Evolutionary conservation across 2,329 filamentous ascomycete genomes (phyloP).

Genomic region (Cryoendolithus antarcticus): DNA sequence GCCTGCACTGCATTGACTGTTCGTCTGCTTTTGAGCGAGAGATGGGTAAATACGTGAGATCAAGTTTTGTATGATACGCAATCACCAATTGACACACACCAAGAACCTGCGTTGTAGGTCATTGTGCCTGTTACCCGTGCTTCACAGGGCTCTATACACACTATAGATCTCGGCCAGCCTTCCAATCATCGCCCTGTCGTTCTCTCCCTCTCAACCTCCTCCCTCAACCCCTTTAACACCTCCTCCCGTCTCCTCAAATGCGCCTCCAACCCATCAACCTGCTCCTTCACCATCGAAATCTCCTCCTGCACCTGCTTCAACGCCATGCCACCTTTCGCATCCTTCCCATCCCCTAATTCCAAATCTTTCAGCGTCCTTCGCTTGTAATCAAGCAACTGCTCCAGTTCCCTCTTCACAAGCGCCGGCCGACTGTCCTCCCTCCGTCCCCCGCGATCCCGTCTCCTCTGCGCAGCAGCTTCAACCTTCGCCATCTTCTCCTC

Average conservation of each 20-base stretch:
- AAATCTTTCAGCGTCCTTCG: slow-evolving; percentile 62
- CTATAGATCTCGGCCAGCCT: no score
- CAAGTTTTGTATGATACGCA: no score
- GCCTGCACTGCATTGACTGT: no score
- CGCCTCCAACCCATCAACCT: slow-evolving; percentile 77
- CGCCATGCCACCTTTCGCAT: slow-evolving; percentile 53
- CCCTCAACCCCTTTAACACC: slow-evolving; percentile 61
- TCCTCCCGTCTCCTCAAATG: slow-evolving; percentile 69
- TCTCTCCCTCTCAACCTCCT: slow-evolving; percentile 72
- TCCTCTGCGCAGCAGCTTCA: slow-evolving; percentile 50
- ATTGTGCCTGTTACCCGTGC: no score
- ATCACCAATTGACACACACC: no score
- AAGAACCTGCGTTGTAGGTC: no score
- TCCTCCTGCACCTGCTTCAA: slow-evolving; percentile 74
- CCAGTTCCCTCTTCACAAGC: slow-evolving; percentile 83
- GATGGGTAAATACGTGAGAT: no score
- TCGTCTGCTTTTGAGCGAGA: no score
- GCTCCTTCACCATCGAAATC: slow-evolving; percentile 79
- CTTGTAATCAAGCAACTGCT: slow-evolving; percentile 94
- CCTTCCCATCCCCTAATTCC: slow-evolving; percentile 56
- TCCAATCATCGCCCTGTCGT: not conserved
- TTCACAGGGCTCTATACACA: no score
- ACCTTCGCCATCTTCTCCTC: slow-evolving; percentile 79
- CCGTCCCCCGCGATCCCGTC: slow-evolving; percentile 27
- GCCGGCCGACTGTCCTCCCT: slow-evolving; percentile 71